Conservation (phyloP, 108 stramenopile species). For the Discostella stelligeroides region DNA sequence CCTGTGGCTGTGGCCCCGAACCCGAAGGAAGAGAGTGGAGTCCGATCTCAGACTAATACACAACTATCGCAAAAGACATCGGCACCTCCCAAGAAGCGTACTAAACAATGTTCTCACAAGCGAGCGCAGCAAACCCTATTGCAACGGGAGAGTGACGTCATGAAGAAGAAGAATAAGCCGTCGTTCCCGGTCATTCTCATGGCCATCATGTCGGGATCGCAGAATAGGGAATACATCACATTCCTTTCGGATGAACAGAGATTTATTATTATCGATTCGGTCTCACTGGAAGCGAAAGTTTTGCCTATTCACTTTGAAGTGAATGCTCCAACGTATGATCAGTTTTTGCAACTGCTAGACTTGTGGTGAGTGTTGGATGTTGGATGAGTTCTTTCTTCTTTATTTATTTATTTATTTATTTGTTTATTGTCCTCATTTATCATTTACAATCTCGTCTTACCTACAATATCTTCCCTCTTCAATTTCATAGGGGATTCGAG, state of each 20-base stretch:
- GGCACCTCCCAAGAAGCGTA: too few species aligned
- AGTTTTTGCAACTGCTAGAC: conserved; percentile 20
- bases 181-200: conserved; percentile 36
- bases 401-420: background rate
- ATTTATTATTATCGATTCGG: conserved; percentile 33
- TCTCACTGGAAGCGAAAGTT: conserved; percentile 11
- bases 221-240: conserved; percentile 18
- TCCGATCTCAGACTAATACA: too few species aligned
- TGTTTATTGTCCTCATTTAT: background rate
- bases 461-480: too few species aligned
- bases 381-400: background rate
- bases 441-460: background rate
- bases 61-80: too few species aligned
- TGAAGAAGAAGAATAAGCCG: conserved; percentile 8
- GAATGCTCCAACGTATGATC: conserved; percentile 9
- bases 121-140: too few species aligned
- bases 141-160: too few species aligned
- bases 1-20: too few species aligned
- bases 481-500: conserved; percentile 31
- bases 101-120: too few species aligned
- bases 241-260: conserved; percentile 32
- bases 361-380: conserved; percentile 6
- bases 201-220: conserved; percentile 25
- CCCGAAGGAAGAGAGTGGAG: too few species aligned
- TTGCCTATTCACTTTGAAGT: conserved; percentile 26